These are phyloP conservation scores for Cutaneotrichosporon sp. DNA, from an alignment of 1,284 basidiomycete species.

Conservation along the genomic window DNA sequence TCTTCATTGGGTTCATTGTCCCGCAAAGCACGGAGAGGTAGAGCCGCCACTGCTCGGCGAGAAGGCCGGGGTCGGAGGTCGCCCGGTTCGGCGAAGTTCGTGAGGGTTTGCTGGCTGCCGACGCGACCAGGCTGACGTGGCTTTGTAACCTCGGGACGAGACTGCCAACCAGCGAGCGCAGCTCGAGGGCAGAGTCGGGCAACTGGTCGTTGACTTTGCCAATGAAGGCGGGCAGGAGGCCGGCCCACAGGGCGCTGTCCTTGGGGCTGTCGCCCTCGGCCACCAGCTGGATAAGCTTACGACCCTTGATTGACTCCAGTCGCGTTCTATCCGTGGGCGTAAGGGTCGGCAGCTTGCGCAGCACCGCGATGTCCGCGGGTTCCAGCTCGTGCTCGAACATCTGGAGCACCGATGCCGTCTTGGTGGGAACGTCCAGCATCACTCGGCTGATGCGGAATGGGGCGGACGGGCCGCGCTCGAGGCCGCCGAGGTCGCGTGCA, in stretches of 20 bases:
- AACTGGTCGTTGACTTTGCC: slow-evolving; percentile 47
- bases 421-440: slow-evolving; percentile 24
- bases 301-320: slow-evolving; percentile 35
- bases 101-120: slow-evolving; percentile 7
- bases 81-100: slow-evolving; percentile 15
- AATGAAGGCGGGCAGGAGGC: slow-evolving; percentile 53
- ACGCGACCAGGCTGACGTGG: slow-evolving; percentile 50
- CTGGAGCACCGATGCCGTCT: slow-evolving; percentile 32
- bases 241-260: slow-evolving; percentile 54
- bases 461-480: slow-evolving; percentile 39
- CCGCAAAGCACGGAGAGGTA: slow-evolving; percentile 82
- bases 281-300: slow-evolving; percentile 40
- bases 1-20: slow-evolving; percentile 62
- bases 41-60: slow-evolving; percentile 83
- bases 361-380: slow-evolving; percentile 40
- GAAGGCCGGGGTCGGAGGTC: slow-evolving; percentile 62
- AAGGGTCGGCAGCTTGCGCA: slow-evolving; percentile 42
- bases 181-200: slow-evolving; percentile 49
- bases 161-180: slow-evolving; percentile 48
- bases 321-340: slow-evolving; percentile 38
- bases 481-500: slow-evolving; percentile 42
- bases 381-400: slow-evolving; percentile 37
- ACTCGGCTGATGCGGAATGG: slow-evolving; percentile 47
- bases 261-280: slow-evolving; percentile 54
- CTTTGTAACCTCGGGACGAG: slow-evolving; percentile 54